Base-by-base conservation (phyloP, 306 rosid species). In the Cajanus cajan region DNA sequence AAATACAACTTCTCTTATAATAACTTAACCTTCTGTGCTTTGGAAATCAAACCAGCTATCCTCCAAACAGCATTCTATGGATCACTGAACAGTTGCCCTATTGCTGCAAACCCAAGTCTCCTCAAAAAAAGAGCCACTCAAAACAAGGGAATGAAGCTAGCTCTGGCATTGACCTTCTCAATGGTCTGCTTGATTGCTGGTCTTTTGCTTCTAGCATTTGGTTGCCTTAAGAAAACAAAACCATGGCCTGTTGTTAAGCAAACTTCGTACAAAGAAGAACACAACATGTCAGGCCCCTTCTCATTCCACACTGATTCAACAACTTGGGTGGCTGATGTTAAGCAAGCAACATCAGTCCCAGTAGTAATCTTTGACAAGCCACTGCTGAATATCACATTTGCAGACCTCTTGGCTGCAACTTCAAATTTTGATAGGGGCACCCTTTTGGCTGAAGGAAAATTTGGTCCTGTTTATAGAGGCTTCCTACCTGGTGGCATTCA, bases 311-410 rank as follows among this genome's bases (percentile, higher is more conserved):
- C 98, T 0, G 98, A 93, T 78, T 91, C 95, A 12, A 91, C 98
- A 24, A 91, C 95, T 16, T 93, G 98, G 98, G 95, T 91, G 84
- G 98, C 98, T 39, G 98, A 93, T 85, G 97, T 93, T 52, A 93
- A 93, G 90, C 95, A 93, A 73, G 95, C 98, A 57, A 88, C 88
- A 9, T 90, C 93, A 1, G 97, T 93, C 51, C 89, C 88, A 1
- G 97, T 91, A n/a, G 91, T 91, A 25, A 91, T 93, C 77, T 93
- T 93, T 33, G 95, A 91, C 87, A 93, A 93, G 88, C 97, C 98
- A 70, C 78, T 93, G 81, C 52, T 91, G 86, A 90, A 86, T 71
- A 87, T 93, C 19, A 91, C 97, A 71, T 93, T 93, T 36, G 89
- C 93, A 15, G 98, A 91, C 75, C 95, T 93, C 85, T 83, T 93